These are phyloP conservation scores for Whalleya microplaca DNA, from an alignment of 2,329 filamentous ascomycete genomes.

Conservation along the genomic window DNA sequence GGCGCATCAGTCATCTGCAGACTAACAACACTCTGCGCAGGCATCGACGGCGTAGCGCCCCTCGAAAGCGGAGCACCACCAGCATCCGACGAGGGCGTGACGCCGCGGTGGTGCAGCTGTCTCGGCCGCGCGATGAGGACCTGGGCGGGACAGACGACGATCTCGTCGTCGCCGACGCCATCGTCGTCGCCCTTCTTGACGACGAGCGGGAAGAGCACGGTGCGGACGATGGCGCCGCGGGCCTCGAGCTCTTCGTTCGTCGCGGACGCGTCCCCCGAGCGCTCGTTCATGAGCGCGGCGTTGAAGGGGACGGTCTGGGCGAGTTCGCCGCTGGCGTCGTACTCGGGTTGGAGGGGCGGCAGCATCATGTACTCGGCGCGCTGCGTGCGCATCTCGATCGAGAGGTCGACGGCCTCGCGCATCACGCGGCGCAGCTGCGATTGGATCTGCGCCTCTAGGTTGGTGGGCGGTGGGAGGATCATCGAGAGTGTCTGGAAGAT, in stretches of 20 bases:
- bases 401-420: conserved; percentile 83
- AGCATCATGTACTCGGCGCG: conserved; percentile 98
- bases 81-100: conserved; percentile 56
- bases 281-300: conserved; percentile 91
- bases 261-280: conserved; percentile 67
- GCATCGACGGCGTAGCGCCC: conserved; percentile 32
- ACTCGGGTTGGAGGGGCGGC: conserved; percentile 90
- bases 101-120: conserved; percentile 41
- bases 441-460: conserved; percentile 79
- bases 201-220: conserved; percentile 94
- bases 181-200: conserved; percentile 93
- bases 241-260: conserved; percentile 78
- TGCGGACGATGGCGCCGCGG: conserved; percentile 76
- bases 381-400: conserved; percentile 96
- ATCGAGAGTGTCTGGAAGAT: conserved; percentile 82
- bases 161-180: conserved; percentile 88
- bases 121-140: conserved; percentile 73
- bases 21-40: conserved; percentile 27
- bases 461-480: conserved; percentile 83
- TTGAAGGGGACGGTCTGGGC: conserved; percentile 89
- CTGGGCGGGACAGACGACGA: conserved; percentile 93
- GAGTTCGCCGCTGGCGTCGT: conserved; percentile 90
- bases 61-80: conserved; percentile 48
- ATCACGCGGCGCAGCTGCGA: conserved; percentile 87
- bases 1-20: conserved; percentile 26